Conservation (phyloP, 345 rosid genomes). For the Eucalyptus cloeziana region DNA sequence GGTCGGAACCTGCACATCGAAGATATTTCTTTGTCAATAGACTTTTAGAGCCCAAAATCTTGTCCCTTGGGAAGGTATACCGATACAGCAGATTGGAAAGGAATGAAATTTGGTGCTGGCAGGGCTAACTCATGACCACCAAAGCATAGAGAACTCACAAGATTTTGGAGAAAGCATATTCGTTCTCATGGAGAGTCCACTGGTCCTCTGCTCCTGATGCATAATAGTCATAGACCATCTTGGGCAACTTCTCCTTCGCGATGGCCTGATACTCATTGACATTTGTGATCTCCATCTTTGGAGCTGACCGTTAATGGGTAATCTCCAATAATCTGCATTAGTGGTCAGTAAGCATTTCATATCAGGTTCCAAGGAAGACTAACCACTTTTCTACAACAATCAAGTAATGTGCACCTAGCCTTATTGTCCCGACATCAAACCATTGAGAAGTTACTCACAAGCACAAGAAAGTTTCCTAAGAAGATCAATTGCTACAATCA, state of each 20-base stretch:
- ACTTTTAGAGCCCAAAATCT: not conserved
- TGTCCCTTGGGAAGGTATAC: not conserved
- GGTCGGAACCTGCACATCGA: conserved; percentile 48
- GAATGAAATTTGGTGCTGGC: not conserved
- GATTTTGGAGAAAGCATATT: conserved; percentile 22
- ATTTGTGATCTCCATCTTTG: conserved; percentile 27
- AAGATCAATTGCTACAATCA: not conserved
- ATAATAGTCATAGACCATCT: conserved; percentile 31
- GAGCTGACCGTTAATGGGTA: not conserved
- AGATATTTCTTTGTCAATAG: not conserved
- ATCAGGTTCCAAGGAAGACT: not conserved
- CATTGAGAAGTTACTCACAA: not conserved
- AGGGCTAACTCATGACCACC: not conserved
- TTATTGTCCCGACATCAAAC: not conserved
- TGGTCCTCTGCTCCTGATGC: conserved; percentile 43
- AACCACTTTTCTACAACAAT: not conserved
- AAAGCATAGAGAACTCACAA: conserved; percentile 23
- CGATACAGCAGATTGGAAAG: not conserved
- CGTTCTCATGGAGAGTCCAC: conserved; percentile 23
- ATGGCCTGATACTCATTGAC: conserved; percentile 24
- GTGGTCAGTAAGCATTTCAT: not conserved
- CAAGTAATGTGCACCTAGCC: not conserved
- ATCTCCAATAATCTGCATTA: not conserved
- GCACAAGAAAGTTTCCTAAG: not conserved
- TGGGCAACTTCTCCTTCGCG: conserved; percentile 23